Conservation (phyloP, 2,329 filamentous ascomycete species). For the Cladosporium austrohemisphaericum region DNA sequence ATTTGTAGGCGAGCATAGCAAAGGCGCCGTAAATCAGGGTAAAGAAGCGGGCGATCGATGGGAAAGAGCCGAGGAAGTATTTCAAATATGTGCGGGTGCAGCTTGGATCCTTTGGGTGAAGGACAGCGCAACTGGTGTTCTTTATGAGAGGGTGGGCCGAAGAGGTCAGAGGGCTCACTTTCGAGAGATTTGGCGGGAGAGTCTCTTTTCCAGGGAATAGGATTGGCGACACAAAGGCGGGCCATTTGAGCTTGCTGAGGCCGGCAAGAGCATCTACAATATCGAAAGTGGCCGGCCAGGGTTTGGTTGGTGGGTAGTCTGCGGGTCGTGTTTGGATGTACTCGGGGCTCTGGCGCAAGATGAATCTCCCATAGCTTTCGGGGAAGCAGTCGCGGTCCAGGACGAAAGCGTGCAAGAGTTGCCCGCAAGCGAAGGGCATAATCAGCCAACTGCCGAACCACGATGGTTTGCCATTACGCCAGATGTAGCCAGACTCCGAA, state of each 20-base stretch:
- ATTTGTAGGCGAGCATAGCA: slow-evolving; percentile 64
- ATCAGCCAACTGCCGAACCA: slow-evolving; percentile 52
- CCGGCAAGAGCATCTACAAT: slow-evolving; percentile 77
- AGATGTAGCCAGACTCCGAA: slow-evolving; percentile 63
- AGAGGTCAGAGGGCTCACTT: slow-evolving; percentile 73
- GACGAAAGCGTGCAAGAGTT: slow-evolving; percentile 49
- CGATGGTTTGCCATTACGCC: slow-evolving; percentile 52
- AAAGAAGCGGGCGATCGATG: slow-evolving; percentile 72
- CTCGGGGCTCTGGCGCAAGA: slow-evolving; percentile 65
- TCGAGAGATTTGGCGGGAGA: slow-evolving; percentile 60
- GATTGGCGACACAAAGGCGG: slow-evolving; percentile 81
- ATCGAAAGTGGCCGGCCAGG: slow-evolving; percentile 72
- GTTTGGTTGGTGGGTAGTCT: slow-evolving; percentile 60
- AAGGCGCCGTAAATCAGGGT: slow-evolving; percentile 69
- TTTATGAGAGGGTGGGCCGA: slow-evolving; percentile 83
- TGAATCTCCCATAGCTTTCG: slow-evolving; percentile 60
- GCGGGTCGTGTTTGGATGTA: slow-evolving; percentile 74
- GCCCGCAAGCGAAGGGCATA: slow-evolving; percentile 48
- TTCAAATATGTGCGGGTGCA: slow-evolving; percentile 83
- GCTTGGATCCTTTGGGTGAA: slow-evolving; percentile 84
- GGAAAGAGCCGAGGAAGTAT: slow-evolving; percentile 82
- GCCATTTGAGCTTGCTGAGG: slow-evolving; percentile 81
- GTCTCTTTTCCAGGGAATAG: slow-evolving; percentile 66
- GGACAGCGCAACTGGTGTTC: slow-evolving; percentile 79
- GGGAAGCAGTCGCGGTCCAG: slow-evolving; percentile 53